Base-by-base conservation (phyloP, 768 basidiomycete genomes). In the Mycena indigotica region DNA sequence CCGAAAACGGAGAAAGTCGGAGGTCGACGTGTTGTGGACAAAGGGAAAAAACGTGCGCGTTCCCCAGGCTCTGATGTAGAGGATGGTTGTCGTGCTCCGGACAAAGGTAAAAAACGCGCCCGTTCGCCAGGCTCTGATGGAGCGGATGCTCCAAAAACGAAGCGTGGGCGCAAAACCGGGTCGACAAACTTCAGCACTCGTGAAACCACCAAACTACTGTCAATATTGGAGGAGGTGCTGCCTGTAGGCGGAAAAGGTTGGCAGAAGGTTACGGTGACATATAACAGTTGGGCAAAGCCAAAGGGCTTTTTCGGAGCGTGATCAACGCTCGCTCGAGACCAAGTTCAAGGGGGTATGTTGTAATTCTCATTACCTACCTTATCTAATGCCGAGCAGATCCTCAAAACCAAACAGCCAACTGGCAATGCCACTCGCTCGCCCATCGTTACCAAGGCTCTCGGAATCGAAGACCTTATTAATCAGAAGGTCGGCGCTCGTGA, bases 401-500 rank as follows among this genome's bases (percentile, higher is more conserved):
- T 55, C 1, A 48, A 50, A 28, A 3, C 32, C 1, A 55, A 57
- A 23, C 52, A 57, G 40, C 50, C 56, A 15, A 57, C 56, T 8
- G 51, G 51, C 13, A 28, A 17, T 5, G 51, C 41, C 1, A 21
- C 28, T 15, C 51, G 56, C 32, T 51, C 56, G 3, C 38, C 50
- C n/a, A 39, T 52, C 28, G 56, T 57, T 30, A 57, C 50, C 38
- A 40, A 50, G 4, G 56, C 56, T 1, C 44, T 45, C 13, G 51
- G 52, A 41, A 21, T 57, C 13, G 56, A 57, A 23, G 46, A 38
- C 24, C 38, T 56, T 19, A 56, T 56, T 28, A 56, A 56, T 21
- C 3, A 39, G 32, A 25, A 26, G 2, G 48, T 41, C 30, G 49
- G 55, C 17, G 40, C 55, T 8, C 50, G 55, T 21, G 55, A 56